Conservation (phyloP, 2,329 filamentous ascomycete species). For the Waltergamsia citrina region DNA sequence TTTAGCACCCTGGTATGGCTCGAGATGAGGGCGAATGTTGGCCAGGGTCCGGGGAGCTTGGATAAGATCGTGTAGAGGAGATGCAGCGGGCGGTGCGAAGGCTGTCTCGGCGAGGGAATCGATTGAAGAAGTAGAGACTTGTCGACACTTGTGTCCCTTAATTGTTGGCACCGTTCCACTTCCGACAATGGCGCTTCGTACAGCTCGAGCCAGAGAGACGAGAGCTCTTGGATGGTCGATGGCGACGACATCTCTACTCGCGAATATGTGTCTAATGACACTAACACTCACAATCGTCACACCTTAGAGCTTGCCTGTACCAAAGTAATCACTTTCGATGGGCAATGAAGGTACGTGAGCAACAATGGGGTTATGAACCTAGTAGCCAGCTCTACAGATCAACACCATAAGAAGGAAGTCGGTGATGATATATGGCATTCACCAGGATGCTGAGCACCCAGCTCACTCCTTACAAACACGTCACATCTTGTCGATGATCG, state of each 20-base stretch:
- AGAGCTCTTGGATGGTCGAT: constrained; percentile 2
- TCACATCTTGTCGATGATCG: neutral
- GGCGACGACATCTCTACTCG: neutral
- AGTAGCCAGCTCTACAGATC: too few relatives aligned
- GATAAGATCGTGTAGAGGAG: constrained; percentile 13
- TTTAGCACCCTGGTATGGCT: constrained; percentile 24
- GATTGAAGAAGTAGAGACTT: constrained; percentile 11
- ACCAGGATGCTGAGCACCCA: too few relatives aligned
- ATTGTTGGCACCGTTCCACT: constrained; percentile 8
- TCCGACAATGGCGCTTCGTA: constrained; percentile 10
- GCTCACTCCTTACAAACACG: neutral
- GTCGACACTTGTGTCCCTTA: constrained; percentile 6
- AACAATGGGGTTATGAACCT: too few relatives aligned
- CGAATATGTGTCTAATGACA: too few relatives aligned
- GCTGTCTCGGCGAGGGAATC: constrained; percentile 9
- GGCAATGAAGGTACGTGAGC: too few relatives aligned
- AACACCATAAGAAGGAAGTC: too few relatives aligned
- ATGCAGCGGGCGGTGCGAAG: constrained; percentile 14
- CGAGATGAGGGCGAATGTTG: constrained; percentile 17
- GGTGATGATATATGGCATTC: too few relatives aligned
- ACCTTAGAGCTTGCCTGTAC: too few relatives aligned
- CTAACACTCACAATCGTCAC: too few relatives aligned
- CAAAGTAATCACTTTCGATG: too few relatives aligned
- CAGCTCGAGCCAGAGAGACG: constrained; percentile 8
- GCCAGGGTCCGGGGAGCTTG: constrained; percentile 16